Base-by-base conservation (phyloP, 1,139 yeast genomes). In the Sugiyamaella neomexicana region DNA sequence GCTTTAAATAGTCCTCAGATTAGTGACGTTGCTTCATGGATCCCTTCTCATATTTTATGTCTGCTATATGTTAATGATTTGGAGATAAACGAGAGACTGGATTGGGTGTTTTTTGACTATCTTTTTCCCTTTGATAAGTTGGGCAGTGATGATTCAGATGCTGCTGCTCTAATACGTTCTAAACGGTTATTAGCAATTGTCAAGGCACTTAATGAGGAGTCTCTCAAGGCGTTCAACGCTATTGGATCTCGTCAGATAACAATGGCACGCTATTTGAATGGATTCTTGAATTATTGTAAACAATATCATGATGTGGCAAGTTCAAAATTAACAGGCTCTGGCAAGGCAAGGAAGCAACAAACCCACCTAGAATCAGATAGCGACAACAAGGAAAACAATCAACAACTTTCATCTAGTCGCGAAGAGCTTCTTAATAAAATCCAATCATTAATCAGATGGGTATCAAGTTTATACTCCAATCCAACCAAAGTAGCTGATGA, bases 51-150 rank as follows among this genome's bases (percentile, higher is more conserved):
- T 38, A 70, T 90, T 0, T 71, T 90, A 53, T 81, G 84, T 16
- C 76, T 89, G 52, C 76, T 86, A 43, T 90, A 88, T 65, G 86
- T 90, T 59, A 89, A 89, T 67, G 91, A 88, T 63, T 77, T 73
- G 54, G 75, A 76, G 16, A 84, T 89, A 52, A 88, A 85, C 55
- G 78, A 83, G n/a, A 73, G 80, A 20, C 86, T 89, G 15, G 97
- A 90, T 66, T 60, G 72, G 2, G 73, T 79, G 1, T 64, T 89
- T 6, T 79, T 84, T 62, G 89, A 84, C 54, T 76, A 78, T 54
- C 64, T 90, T 1, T 67, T 87, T 13, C 89, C 95, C 0, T 72
- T 81, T 40, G 71, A 0, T 17, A 25, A 15, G 29, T 4, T 42
- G 32, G 43, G 37, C 5, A 29, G 25, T 23, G 41, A 23, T 7